These are phyloP conservation scores for Acorus calamus DNA, from an alignment of 106 monocot species.

Conservation along the genomic window DNA sequence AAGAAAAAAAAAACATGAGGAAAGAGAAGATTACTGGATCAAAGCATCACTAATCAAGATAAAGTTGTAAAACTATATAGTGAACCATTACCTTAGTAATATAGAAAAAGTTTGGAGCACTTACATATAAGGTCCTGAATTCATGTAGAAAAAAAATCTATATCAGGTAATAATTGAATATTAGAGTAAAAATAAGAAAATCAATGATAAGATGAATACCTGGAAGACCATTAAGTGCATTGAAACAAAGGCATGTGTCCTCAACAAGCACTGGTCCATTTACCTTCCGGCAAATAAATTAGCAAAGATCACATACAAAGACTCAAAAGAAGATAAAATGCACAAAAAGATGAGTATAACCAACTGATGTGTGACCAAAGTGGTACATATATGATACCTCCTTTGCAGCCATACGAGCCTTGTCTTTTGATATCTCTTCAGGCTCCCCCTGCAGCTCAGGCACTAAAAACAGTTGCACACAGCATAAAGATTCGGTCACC, in stretches of 20 bases:
- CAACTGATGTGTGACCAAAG: neutral
- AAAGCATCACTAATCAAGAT: neutral
- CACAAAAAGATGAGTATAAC: neutral
- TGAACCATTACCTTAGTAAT: too few relatives aligned
- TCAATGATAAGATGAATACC: slow-evolving; percentile 24
- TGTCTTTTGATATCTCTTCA: slow-evolving; percentile 89
- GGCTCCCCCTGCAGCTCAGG: slow-evolving; percentile 98
- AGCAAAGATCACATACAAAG: neutral
- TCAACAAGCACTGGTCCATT: slow-evolving; percentile 96
- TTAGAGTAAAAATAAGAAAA: slow-evolving; percentile 2
- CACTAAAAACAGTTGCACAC: slow-evolving; percentile 26
- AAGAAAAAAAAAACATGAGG: neutral
- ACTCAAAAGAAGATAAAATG: neutral
- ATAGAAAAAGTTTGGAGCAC: slow-evolving; percentile 3
- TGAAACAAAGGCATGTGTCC: slow-evolving; percentile 93
- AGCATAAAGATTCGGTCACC: too few relatives aligned
- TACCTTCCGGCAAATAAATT: slow-evolving; percentile 29
- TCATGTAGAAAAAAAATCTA: neutral
- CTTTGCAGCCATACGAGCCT: slow-evolving; percentile 77
- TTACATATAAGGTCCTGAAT: slow-evolving; percentile 98
- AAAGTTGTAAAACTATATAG: neutral
- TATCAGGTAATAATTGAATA: neutral
- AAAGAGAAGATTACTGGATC: neutral
- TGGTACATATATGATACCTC: too few relatives aligned
- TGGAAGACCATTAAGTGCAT: slow-evolving; percentile 93